Evolutionary conservation across 23 red algal species (phyloP).

Genomic region (Gracilaria gracilis): DNA sequence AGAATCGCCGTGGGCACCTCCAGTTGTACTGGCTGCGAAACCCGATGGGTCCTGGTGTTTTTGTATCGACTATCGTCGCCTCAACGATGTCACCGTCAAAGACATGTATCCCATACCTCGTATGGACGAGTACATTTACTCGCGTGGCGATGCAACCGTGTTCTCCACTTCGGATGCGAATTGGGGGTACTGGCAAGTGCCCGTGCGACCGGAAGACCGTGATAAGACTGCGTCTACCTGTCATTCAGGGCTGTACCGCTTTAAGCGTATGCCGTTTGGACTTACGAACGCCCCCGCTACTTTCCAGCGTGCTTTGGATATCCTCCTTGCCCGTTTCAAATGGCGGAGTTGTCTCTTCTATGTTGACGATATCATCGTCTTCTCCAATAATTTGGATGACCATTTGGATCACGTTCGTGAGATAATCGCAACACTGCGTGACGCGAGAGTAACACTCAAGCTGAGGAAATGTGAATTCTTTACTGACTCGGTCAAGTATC

Average conservation of each 20-base stretch:
- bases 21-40: slow-evolving; percentile 58
- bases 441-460: slow-evolving; percentile 32
- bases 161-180: slow-evolving; percentile 44
- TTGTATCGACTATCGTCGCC: slow-evolving; percentile 53
- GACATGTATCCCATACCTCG: slow-evolving; percentile 29
- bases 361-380: slow-evolving; percentile 39
- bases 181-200: slow-evolving; percentile 20
- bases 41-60: slow-evolving; percentile 15
- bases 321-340: not conserved
- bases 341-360: slow-evolving; percentile 21
- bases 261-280: not conserved
- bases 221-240: slow-evolving; percentile 21
- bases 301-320: too few species aligned
- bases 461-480: slow-evolving; percentile 37
- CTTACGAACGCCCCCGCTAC: too few species aligned
- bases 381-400: slow-evolving; percentile 14
- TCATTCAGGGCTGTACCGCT: slow-evolving; percentile 6
- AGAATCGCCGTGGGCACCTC: slow-evolving; percentile 4
- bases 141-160: slow-evolving; percentile 11
- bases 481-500: slow-evolving; percentile 2
- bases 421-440: not conserved
- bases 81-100: slow-evolving; percentile 17
- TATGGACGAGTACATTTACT: slow-evolving; percentile 68
- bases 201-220: not conserved
- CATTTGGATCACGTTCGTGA: slow-evolving; percentile 34